A percentile compares a stretch with the other conserved stretches of the same genome.
Evolutionary conservation across 2,329 filamentous ascomycete genomes (phyloP).

Genomic region (Colletotrichum australisinense): DNA sequence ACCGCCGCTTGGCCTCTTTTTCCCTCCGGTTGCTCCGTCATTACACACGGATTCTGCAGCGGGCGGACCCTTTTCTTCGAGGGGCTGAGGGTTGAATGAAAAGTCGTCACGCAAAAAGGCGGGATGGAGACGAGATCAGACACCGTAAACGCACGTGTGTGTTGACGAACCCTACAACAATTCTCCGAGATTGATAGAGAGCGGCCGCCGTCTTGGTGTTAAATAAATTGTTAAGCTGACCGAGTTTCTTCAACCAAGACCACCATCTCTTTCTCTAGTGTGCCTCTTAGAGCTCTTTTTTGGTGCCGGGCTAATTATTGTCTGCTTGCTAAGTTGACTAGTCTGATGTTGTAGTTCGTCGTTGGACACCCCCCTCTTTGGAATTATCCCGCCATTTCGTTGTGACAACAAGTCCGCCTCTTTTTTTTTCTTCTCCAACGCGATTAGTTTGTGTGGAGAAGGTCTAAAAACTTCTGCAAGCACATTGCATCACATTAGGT

Average conservation of each 20-base stretch:
- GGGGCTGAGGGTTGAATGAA: background rate
- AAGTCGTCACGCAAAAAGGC: background rate
- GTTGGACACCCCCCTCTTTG: background rate
- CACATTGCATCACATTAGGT: background rate
- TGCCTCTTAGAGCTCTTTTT: background rate
- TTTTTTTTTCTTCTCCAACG: background rate
- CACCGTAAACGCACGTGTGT: background rate
- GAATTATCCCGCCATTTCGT: background rate
- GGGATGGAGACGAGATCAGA: background rate
- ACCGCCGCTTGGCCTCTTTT: background rate
- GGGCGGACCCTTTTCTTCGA: background rate
- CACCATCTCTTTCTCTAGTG: background rate
- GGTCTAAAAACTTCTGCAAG: background rate
- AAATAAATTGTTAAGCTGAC: conserved; percentile 24
- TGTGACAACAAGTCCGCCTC: background rate
- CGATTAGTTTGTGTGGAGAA: background rate
- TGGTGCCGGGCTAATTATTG: background rate
- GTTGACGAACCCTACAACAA: background rate
- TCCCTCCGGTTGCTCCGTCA: background rate
- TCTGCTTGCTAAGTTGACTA: background rate
- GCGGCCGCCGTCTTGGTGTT: conserved; percentile 6
- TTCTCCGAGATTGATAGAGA: background rate
- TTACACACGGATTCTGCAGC: conserved; percentile 31
- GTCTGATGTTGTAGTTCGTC: background rate
- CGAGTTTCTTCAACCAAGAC: background rate